Base-by-base conservation (phyloP, 148 eudicot genomes). In the Chenopodium berlandieri region DNA sequence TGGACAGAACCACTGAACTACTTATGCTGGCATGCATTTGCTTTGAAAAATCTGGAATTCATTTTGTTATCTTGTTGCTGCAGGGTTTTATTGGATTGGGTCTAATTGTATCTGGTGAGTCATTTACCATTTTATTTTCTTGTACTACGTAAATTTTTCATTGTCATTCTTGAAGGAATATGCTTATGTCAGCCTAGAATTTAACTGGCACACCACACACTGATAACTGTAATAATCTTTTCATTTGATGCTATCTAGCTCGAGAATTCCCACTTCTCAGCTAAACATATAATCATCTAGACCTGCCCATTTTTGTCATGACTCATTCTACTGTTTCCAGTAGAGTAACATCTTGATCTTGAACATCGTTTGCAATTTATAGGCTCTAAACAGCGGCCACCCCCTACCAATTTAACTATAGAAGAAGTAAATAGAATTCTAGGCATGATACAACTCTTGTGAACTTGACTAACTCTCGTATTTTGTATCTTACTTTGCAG, bases 81-180 rank as follows among this genome's bases (percentile, higher is more conserved):
- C 98, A 95, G 98, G 92, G 91, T 58, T 80, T 92, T 75, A 75
- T 95, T 75, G 75, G 84, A 32, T 25, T 86, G 69, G 90, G 98
- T 79, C 79, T 95, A 79, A 81, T 89, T 63, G 85, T 90, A 64
- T 95, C 98, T 82, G 98, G 97, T 95, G 81, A 79, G 89, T 75
- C 10, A 32, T 47, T 47, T 7, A 71, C n/a, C 9, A 46, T 13
- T 52, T 82, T 37, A 32, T 52, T n/a, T 74, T 25, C 71, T 27
- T 54, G 17, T 56, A 14, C 17, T 12, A 10, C 17, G 16, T 52
- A 10, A 56, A 9, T 5, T 40, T 32, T 13, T 19, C 23, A 25
- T 76, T 52, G 4, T 58, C 9, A 30, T 34, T 9, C 17, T 14
- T 27, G 23, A 20, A 25, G 47, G 13, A 16, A 7, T 46, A 22